Evolutionary conservation across 441 rosid species (phyloP).

Genomic region (Corymbia calophylla): DNA sequence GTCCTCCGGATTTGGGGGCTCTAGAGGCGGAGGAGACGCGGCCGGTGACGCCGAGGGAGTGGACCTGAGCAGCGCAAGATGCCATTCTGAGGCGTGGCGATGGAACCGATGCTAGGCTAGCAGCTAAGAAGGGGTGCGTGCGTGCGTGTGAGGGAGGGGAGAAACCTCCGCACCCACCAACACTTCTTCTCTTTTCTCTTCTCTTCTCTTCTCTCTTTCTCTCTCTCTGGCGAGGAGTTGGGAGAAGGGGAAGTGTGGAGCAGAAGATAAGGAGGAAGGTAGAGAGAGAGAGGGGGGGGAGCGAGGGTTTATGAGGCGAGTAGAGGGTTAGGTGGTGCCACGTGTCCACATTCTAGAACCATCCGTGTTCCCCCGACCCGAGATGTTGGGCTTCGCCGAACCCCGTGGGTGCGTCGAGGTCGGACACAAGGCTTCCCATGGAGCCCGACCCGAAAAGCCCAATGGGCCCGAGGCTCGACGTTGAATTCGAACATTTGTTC

Average conservation of each 20-base stretch:
- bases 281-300: neutral
- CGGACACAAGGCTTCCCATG: neutral
- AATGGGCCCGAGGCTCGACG: neutral
- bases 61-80: constrained; percentile 50
- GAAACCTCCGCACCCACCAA: neutral
- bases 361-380: constrained; percentile 7
- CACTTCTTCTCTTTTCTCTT: neutral
- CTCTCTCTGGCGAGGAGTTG: neutral
- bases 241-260: neutral
- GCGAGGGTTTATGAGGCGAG: constrained; percentile 5
- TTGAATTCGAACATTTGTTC: neutral
- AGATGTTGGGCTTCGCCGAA: neutral
- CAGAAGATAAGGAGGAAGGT: constrained; percentile 18
- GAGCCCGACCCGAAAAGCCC: neutral
- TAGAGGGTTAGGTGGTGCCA: constrained; percentile 33
- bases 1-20: constrained; percentile 12
- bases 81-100: constrained; percentile 24
- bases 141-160: neutral
- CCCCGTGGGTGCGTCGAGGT: neutral
- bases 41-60: constrained; percentile 41
- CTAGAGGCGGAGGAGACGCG: constrained; percentile 11
- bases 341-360: constrained; percentile 34
- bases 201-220: too few species aligned
- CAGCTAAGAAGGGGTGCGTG: neutral
- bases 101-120: neutral